A percentile compares a stretch with the other conserved stretches of the same genome.
Conservation (phyloP, 495 filamentous ascomycete genomes). For the Xylaria castorea region DNA sequence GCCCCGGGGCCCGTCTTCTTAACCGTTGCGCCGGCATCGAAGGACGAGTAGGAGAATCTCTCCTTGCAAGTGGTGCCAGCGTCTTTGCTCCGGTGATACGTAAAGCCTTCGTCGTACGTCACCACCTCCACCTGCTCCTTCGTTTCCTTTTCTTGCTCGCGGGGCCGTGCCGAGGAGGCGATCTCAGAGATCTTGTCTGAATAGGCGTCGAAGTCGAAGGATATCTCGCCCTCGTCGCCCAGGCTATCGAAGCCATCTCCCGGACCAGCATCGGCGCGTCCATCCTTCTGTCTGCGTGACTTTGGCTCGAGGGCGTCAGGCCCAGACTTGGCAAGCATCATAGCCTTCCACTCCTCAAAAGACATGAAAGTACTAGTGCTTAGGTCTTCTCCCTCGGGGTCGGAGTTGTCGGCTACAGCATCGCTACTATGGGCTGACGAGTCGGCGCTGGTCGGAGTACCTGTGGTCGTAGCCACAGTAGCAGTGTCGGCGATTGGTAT, state of each 20-base stretch:
- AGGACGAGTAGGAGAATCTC: conserved; percentile 95
- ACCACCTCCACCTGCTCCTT: conserved; percentile 53
- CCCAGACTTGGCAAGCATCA: conserved; percentile 85
- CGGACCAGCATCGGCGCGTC: conserved; percentile 42
- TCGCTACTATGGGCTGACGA: conserved; percentile 15
- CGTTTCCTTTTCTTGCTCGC: conserved; percentile 51
- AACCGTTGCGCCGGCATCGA: conserved; percentile 93
- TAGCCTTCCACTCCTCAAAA: conserved; percentile 98
- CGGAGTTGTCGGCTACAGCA: conserved; percentile 30
- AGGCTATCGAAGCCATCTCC: conserved; percentile 40
- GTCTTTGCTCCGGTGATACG: conserved; percentile 76
- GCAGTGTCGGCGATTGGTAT: conserved; percentile 33
- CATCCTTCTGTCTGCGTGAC: conserved; percentile 51
- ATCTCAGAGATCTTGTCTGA: conserved; percentile 53
- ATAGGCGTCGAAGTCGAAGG: conserved; percentile 79
- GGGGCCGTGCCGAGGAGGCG: conserved; percentile 40
- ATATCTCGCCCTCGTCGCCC: conserved; percentile 91
- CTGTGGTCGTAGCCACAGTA: conserved; percentile 27
- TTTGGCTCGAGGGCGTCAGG: conserved; percentile 81
- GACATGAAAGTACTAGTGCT: conserved; percentile 90
- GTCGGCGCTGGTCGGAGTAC: conserved; percentile 25
- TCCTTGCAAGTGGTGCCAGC: conserved; percentile 91
- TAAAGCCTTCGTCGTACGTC: conserved; percentile 52
- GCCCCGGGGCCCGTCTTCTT: conserved; percentile 86
- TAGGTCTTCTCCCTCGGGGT: conserved; percentile 57